Evolutionary conservation across 495 filamentous ascomycete species (phyloP).

Genomic region (Talaromyces thailandensis): DNA sequence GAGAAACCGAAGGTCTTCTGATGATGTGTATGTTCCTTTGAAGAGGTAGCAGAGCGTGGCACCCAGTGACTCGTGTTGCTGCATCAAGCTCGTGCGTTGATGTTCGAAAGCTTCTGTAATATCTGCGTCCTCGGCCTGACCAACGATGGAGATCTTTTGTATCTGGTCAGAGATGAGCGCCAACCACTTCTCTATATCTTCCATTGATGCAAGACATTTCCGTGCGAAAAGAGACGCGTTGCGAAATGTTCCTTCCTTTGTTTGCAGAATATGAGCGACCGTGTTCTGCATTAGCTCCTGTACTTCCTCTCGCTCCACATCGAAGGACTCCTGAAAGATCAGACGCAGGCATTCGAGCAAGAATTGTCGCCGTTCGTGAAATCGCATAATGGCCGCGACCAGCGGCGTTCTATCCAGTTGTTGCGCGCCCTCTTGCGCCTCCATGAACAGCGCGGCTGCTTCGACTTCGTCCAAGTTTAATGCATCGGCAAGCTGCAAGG

Average conservation of each 20-base stretch:
- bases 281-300: constrained; percentile 32
- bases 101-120: constrained; percentile 62
- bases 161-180: constrained; percentile 60
- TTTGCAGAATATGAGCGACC: constrained; percentile 35
- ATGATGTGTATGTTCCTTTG: constrained; percentile 57
- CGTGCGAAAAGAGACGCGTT: constrained; percentile 48
- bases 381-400: constrained; percentile 69
- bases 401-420: constrained; percentile 57
- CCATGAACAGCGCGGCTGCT: constrained; percentile 64
- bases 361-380: constrained; percentile 71
- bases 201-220: constrained; percentile 66
- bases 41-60: constrained; percentile 67
- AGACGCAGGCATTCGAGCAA: constrained; percentile 77
- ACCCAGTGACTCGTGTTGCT: constrained; percentile 84
- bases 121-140: constrained; percentile 46
- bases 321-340: constrained; percentile 53
- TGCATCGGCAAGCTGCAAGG: constrained; percentile 72
- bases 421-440: constrained; percentile 54
- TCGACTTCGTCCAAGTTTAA: constrained; percentile 84
- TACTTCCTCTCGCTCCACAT: constrained; percentile 42
- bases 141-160: constrained; percentile 60
- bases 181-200: constrained; percentile 62
- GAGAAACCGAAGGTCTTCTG: constrained; percentile 65
- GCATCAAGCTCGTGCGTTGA: constrained; percentile 60
- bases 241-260: constrained; percentile 28